Evolutionary conservation across 2,329 filamentous ascomycete species (phyloP).

Genomic region (Chaetomiaceae sp.): DNA sequence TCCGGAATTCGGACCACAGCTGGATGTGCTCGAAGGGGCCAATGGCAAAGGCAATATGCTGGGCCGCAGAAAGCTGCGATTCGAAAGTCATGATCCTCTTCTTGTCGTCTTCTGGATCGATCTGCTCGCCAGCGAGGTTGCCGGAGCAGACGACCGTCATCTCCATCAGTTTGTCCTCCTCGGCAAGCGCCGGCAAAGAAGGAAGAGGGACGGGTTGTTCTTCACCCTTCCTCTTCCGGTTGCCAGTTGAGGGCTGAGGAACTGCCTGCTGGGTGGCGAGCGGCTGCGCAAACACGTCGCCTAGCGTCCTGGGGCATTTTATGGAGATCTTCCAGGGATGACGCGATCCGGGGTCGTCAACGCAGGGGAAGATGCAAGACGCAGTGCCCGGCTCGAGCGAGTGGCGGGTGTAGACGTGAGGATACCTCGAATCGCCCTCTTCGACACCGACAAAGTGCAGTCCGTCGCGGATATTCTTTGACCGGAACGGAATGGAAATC

Average conservation of each 20-base stretch:
- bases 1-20: conserved; percentile 76
- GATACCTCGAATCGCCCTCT: conserved; percentile 73
- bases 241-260: conserved; percentile 25
- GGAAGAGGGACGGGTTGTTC: conserved; percentile 29
- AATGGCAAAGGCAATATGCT: conserved; percentile 88
- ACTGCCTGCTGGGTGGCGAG: conserved; percentile 37
- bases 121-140: conserved; percentile 75
- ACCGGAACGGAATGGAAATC: conserved; percentile 68
- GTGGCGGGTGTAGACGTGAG: conserved; percentile 86
- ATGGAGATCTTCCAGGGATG: conserved; percentile 87
- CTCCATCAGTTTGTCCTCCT: conserved; percentile 83
- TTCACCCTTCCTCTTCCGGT: conserved; percentile 36
- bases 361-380: conserved; percentile 85
- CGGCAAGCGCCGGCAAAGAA: conserved; percentile 40
- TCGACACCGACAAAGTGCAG: conserved; percentile 87
- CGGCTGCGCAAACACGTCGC: conserved; percentile 61
- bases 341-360: conserved; percentile 77
- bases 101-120: conserved; percentile 69
- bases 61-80: conserved; percentile 68
- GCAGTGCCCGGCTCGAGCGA: conserved; percentile 72
- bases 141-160: conserved; percentile 90
- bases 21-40: conserved; percentile 94
- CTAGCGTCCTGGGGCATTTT: conserved; percentile 78
- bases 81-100: conserved; percentile 88
- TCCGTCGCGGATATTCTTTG: conserved; percentile 74